Evolutionary conservation across 106 monocot species (phyloP).

Genomic region (Gastrodia elata): DNA sequence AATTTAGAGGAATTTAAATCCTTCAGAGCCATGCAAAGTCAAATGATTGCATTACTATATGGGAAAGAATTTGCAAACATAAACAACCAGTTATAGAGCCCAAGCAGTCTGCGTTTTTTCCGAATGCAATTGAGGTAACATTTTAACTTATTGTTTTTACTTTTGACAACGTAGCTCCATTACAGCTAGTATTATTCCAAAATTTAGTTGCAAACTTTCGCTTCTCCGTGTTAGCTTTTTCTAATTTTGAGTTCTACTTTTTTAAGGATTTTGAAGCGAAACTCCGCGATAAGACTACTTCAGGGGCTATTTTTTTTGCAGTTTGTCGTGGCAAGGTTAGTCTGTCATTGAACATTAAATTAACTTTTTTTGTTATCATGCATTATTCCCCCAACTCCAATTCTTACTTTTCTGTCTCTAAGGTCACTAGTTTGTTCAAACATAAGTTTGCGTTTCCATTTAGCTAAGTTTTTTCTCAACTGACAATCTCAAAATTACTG

Average conservation of each 20-base stretch:
- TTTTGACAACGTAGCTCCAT: background rate
- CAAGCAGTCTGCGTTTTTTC: conserved; percentile 74
- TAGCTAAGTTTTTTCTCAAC: background rate
- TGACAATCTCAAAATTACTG: background rate
- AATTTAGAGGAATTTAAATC: background rate
- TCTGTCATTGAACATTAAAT: background rate
- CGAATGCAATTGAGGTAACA: conserved; percentile 70
- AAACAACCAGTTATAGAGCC: conserved; percentile 97
- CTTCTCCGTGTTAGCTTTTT: background rate
- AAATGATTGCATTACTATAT: conserved; percentile 57
- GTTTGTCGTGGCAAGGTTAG: conserved; percentile 96
- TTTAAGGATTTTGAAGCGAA: conserved; percentile 82
- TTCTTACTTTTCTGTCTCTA: background rate
- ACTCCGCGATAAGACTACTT: conserved; percentile 49
- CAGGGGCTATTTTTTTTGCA: conserved; percentile 93
- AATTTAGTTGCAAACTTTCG: background rate
- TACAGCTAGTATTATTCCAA: background rate
- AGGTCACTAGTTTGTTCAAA: background rate
- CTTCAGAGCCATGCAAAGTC: conserved; percentile 73
- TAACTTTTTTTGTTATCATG: background rate
- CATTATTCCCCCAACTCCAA: background rate
- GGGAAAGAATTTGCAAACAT: conserved; percentile 95
- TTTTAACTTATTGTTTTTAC: background rate
- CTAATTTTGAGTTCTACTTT: conserved; percentile 1
- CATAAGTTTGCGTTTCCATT: background rate